phyloP scores from a whole-genome alignment of 352 stramenopile species.

The Globisporangium rhizosaccharum region DNA sequence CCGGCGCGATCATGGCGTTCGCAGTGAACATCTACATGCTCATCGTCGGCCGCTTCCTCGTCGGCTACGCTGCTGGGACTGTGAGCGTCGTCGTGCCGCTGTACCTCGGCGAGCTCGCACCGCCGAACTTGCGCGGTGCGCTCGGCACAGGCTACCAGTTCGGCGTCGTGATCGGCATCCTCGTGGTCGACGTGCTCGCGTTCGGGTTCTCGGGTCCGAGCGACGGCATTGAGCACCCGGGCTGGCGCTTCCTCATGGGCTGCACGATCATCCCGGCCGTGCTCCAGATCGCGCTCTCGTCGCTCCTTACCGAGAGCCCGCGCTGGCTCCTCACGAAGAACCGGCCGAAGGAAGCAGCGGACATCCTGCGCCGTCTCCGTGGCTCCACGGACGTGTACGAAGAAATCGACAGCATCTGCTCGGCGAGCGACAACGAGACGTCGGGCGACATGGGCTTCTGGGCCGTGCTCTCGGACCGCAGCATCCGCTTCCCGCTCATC shows the following conservation, averaged over 20 bases:
- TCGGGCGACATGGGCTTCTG: constrained; percentile 57
- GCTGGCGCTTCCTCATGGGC: constrained; percentile 64
- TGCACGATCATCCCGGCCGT: constrained; percentile 61
- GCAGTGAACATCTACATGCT: constrained; percentile 70
- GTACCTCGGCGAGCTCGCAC: constrained; percentile 64
- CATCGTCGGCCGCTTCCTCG: constrained; percentile 62
- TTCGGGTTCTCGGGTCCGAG: constrained; percentile 59
- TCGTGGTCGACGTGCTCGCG: constrained; percentile 33
- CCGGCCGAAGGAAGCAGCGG: constrained; percentile 58
- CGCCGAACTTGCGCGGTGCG: constrained; percentile 64
- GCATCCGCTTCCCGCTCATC: constrained; percentile 59
- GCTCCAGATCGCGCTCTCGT: constrained; percentile 55
- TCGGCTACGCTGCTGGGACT: constrained; percentile 60
- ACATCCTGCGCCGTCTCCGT: constrained; percentile 59
- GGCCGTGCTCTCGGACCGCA: constrained; percentile 52
- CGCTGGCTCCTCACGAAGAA: constrained; percentile 75
- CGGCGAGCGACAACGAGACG: constrained; percentile 63
- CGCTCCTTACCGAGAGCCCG: constrained; percentile 58
- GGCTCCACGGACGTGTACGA: constrained; percentile 76
- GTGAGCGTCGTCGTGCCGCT: constrained; percentile 70
- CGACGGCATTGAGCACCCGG: constrained; percentile 44
- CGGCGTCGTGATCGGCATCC: constrained; percentile 64
- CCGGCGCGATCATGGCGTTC: constrained; percentile 49
- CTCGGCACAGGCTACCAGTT: constrained; percentile 73
- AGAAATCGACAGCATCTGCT: constrained; percentile 79